These are phyloP conservation scores for Cercospora janseana DNA, from an alignment of 2,329 filamentous ascomycete species.

Conservation along the genomic window DNA sequence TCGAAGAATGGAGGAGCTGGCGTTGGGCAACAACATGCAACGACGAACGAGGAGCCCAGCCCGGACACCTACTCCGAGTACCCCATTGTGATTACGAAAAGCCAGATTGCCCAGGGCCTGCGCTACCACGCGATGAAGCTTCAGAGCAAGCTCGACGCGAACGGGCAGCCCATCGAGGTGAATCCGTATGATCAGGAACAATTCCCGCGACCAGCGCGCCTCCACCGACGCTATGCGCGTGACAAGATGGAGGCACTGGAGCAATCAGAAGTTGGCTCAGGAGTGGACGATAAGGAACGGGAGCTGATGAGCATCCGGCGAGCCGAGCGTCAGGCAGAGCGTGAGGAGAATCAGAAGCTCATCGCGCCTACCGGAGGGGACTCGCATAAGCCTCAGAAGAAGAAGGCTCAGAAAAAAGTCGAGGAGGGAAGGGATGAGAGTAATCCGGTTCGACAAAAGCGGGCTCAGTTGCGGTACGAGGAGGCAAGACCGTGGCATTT, in stretches of 20 bases:
- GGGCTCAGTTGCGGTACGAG: slow-evolving; percentile 71
- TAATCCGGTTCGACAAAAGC: slow-evolving; percentile 68
- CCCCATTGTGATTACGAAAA: slow-evolving; percentile 80
- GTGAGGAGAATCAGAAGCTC: slow-evolving; percentile 82
- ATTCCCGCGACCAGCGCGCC: slow-evolving; percentile 81
- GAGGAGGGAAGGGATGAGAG: slow-evolving; percentile 80
- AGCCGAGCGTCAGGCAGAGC: slow-evolving; percentile 79
- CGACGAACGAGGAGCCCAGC: slow-evolving; percentile 21
- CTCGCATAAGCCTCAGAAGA: slow-evolving; percentile 51
- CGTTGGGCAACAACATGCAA: slow-evolving; percentile 19
- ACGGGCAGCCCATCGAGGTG: slow-evolving; percentile 39
- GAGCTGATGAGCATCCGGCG: slow-evolving; percentile 59
- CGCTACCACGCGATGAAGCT: slow-evolving; percentile 88
- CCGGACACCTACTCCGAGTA: slow-evolving; percentile 48
- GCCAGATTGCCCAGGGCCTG: slow-evolving; percentile 71
- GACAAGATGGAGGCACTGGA: slow-evolving; percentile 50
- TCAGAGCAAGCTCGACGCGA: slow-evolving; percentile 51
- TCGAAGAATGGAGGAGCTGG: slow-evolving; percentile 14
- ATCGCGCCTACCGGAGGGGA: slow-evolving; percentile 79
- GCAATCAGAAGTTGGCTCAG: slow-evolving; percentile 30
- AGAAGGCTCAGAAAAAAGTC: slow-evolving; percentile 73
- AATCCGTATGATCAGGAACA: slow-evolving; percentile 74
- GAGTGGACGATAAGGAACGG: slow-evolving; percentile 64
- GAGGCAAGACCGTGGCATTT: slow-evolving; percentile 95
- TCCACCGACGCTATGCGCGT: slow-evolving; percentile 84